Evolutionary conservation across 1,284 basidiomycete genomes (phyloP).

Genomic region (Moesziomyces antarcticus): DNA sequence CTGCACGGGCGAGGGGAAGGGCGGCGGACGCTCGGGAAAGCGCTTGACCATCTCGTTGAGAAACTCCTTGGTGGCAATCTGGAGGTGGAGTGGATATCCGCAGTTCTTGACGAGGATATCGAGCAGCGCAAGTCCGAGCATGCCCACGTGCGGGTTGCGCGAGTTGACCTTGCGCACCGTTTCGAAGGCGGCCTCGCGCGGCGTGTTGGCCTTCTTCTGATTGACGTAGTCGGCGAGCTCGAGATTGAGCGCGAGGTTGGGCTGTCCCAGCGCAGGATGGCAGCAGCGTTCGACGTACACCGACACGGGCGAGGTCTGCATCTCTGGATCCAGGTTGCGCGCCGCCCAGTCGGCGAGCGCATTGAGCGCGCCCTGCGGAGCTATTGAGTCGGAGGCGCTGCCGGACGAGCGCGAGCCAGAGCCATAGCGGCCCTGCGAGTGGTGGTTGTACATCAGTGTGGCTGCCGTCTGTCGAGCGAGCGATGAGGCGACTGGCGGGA

Average conservation of each 20-base stretch:
- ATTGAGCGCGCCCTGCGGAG: constrained; percentile 48
- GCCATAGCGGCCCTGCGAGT: constrained; percentile 31
- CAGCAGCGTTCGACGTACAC: constrained; percentile 77
- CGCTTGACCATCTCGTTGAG: constrained; percentile 96
- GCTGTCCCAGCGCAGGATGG: constrained; percentile 84
- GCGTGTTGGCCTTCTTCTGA: constrained; percentile 95
- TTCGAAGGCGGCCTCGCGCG: constrained; percentile 87
- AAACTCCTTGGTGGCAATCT: constrained; percentile 98
- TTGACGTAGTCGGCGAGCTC: constrained; percentile 95
- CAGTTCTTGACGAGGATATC: constrained; percentile 95
- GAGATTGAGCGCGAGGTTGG: constrained; percentile 90
- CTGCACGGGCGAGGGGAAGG: constrained; percentile 94
- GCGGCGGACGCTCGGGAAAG: constrained; percentile 96
- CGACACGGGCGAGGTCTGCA: constrained; percentile 49
- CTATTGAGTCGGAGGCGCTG: constrained; percentile 12
- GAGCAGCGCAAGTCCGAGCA: constrained; percentile 79
- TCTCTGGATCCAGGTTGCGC: constrained; percentile 54
- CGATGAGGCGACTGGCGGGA: too few relatives aligned
- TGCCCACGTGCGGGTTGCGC: constrained; percentile 86
- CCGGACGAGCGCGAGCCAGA: constrained; percentile 28
- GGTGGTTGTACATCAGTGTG: constrained; percentile 46
- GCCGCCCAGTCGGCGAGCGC: constrained; percentile 61
- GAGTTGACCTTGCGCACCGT: constrained; percentile 85
- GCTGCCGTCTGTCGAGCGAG: neutral
- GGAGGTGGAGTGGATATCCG: constrained; percentile 95